These are phyloP conservation scores for Leccinum fibrillosum DNA, from an alignment of 768 basidiomycete species.

Conservation along the genomic window DNA sequence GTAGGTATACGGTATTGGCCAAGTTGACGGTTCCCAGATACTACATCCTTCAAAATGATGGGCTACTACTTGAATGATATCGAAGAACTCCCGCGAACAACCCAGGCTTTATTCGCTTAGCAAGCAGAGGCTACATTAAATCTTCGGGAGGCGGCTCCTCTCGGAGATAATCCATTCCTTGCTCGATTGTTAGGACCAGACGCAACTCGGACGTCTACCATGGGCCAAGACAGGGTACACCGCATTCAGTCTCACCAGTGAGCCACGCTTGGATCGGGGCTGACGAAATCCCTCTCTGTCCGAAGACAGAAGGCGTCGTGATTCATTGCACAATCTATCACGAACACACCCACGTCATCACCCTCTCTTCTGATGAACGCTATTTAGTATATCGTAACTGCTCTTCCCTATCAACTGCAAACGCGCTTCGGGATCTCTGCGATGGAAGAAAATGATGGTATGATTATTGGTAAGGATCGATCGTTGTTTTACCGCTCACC, in stretches of 20 bases:
- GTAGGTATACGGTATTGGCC: constrained; percentile 40
- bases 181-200: constrained; percentile 65
- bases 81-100: constrained; percentile 43
- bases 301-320: constrained; percentile 66
- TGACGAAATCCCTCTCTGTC: not conserved
- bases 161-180: constrained; percentile 53
- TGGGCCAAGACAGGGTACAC: constrained; percentile 68
- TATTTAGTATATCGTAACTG: constrained; percentile 66
- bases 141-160: constrained; percentile 78
- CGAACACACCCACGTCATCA: constrained; percentile 24
- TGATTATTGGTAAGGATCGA: not conserved
- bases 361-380: constrained; percentile 58
- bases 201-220: constrained; percentile 60
- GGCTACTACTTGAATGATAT: constrained; percentile 64
- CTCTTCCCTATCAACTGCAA: constrained; percentile 73
- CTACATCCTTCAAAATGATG: constrained; percentile 80
- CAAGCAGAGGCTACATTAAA: constrained; percentile 80
- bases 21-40: constrained; percentile 45
- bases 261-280: constrained; percentile 11
- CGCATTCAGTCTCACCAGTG: constrained; percentile 72
- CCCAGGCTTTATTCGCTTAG: constrained; percentile 37
- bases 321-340: constrained; percentile 56
- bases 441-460: constrained; percentile 62
- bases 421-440: constrained; percentile 80
- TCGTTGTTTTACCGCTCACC: not conserved